phyloP scores from a whole-genome alignment of 179 eudicot species.

The Beta macrorhiza region DNA sequence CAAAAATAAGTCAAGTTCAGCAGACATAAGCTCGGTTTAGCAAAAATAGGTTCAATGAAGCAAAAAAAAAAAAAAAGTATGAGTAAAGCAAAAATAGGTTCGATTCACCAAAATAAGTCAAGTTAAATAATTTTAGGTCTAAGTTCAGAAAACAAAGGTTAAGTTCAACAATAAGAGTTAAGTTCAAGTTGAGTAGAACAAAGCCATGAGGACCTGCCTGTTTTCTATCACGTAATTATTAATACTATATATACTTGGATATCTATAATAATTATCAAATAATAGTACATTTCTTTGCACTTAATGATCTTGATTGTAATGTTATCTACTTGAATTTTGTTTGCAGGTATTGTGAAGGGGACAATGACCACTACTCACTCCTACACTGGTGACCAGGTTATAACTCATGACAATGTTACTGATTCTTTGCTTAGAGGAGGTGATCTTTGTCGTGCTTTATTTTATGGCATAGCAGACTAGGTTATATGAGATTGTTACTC shows the following conservation, averaged over 20 bases:
- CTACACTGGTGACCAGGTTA: conserved; percentile 99
- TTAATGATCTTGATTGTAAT: background rate
- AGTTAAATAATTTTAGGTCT: too few relatives aligned
- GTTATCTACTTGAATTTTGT: background rate
- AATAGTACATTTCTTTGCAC: background rate
- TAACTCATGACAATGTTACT: background rate
- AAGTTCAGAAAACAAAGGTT: too few relatives aligned
- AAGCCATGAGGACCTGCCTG: background rate
- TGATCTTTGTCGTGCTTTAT: too few relatives aligned
- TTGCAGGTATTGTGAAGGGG: conserved; percentile 95
- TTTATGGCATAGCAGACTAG: background rate
- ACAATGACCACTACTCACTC: conserved; percentile 99
- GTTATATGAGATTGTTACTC: background rate
- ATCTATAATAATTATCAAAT: background rate
- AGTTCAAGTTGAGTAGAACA: background rate
- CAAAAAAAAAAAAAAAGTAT: too few relatives aligned
- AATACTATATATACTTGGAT: too few relatives aligned
- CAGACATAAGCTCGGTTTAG: too few relatives aligned
- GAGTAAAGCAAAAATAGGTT: too few relatives aligned
- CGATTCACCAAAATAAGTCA: too few relatives aligned
- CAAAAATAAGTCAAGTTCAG: too few relatives aligned
- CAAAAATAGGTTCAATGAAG: too few relatives aligned
- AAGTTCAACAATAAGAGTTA: too few relatives aligned
- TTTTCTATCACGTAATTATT: background rate
- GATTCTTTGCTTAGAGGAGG: background rate